Conservation (phyloP, 352 stramenopile genomes). For the Phytophthora sp. region DNA sequence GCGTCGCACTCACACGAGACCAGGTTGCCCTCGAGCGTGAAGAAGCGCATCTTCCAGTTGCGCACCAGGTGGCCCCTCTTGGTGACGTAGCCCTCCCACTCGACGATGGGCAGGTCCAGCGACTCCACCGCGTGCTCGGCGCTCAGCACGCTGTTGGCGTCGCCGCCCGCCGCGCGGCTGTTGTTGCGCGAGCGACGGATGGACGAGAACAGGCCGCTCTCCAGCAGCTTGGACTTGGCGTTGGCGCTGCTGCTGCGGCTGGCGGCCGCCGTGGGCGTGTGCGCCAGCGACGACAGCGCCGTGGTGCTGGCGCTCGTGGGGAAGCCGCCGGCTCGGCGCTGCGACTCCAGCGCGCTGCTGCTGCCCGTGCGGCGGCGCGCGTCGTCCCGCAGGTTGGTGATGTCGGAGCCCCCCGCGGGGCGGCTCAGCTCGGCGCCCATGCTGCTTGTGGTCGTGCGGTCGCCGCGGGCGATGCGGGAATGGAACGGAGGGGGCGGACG, state of each 20-base stretch:
- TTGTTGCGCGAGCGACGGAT: conserved; percentile 55
- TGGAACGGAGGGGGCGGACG: not conserved
- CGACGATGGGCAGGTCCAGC: conserved; percentile 84
- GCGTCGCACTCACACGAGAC: conserved; percentile 65
- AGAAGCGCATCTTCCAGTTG: conserved; percentile 91
- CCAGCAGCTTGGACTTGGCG: conserved; percentile 47
- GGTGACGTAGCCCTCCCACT: conserved; percentile 92
- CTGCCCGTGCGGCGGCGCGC: conserved; percentile 71
- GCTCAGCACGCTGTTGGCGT: conserved; percentile 7
- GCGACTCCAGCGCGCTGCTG: conserved; percentile 70
- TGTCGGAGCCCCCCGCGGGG: conserved; percentile 24
- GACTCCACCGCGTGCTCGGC: conserved; percentile 77
- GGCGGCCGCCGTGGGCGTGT: conserved; percentile 26
- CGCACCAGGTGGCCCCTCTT: conserved; percentile 87
- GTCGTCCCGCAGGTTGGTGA: conserved; percentile 37
- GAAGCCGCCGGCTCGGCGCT: conserved; percentile 43
- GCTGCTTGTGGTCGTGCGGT: not conserved
- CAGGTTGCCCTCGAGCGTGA: conserved; percentile 87
- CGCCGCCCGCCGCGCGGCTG: conserved; percentile 31
- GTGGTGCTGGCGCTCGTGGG: conserved; percentile 64
- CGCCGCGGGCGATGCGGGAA: not conserved
- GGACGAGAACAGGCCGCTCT: conserved; percentile 59
- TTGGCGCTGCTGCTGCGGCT: conserved; percentile 54
- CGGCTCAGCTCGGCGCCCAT: conserved; percentile 83
- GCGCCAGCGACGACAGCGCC: conserved; percentile 53